Evolutionary conservation across 441 rosid genomes (phyloP).

Genomic region (Biscutella laevigata): DNA sequence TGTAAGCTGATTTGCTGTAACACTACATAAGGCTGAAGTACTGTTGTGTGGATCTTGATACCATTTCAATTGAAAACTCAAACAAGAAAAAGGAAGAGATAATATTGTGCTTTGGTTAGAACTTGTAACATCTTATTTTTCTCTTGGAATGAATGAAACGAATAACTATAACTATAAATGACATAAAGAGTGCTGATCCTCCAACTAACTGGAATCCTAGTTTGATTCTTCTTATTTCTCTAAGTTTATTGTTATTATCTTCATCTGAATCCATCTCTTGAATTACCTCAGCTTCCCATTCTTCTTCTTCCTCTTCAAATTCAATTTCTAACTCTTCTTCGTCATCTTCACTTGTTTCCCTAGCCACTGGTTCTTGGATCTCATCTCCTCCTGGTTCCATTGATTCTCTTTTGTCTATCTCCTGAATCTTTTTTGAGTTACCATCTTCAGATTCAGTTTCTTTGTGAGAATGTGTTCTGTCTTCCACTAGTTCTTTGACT

Average conservation of each 20-base stretch:
- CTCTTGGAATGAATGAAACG: constrained; percentile 45
- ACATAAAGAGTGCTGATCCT: constrained; percentile 56
- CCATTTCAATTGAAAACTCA: not conserved
- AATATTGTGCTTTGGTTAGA: constrained; percentile 8
- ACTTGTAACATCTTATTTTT: constrained; percentile 25
- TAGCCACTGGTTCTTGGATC: constrained; percentile 8
- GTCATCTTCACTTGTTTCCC: constrained; percentile 14
- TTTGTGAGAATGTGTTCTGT: not conserved
- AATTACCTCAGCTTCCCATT: constrained; percentile 24
- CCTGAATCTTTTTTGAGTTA: constrained; percentile 9
- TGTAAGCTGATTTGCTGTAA: no score
- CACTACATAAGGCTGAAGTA: no score
- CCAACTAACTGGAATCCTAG: constrained; percentile 33
- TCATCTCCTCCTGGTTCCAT: not conserved
- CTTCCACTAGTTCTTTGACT: not conserved
- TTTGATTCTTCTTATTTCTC: constrained; percentile 12
- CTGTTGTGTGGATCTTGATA: constrained; percentile 5
- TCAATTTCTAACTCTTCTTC: constrained; percentile 25
- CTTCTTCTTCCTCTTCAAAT: constrained; percentile 26
- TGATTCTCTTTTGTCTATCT: constrained; percentile 10
- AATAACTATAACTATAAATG: constrained; percentile 52
- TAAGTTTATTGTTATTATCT: constrained; percentile 10
- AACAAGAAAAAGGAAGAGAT: not conserved
- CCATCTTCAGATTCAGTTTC: not conserved
- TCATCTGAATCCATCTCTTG: constrained; percentile 17